A percentile compares a stretch with the other conserved stretches of the same genome.
phyloP scores from a whole-genome alignment of 371 early-diverging fungal genomes.

The Lichtheimia hyalospora region DNA sequence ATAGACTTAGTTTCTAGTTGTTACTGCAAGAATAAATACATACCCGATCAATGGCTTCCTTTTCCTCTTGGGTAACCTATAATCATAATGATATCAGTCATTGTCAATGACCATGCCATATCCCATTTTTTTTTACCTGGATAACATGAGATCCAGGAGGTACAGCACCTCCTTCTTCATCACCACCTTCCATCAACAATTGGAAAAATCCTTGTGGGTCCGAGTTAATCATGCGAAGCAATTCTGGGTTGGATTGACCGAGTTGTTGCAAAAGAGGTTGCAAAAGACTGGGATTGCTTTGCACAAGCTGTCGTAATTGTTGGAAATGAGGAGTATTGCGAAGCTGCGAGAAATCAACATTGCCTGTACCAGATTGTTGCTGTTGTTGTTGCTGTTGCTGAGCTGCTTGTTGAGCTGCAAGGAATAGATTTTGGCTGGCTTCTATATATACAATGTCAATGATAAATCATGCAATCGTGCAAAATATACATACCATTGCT shows the following conservation, averaged over 20 bases:
- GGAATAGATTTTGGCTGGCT: slow-evolving; percentile 55
- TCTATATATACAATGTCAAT: slow-evolving; percentile 11
- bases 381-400: slow-evolving; percentile 45
- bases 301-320: slow-evolving; percentile 86
- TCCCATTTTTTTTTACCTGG: slow-evolving; percentile 64
- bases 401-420: slow-evolving; percentile 55
- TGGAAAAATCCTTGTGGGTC: slow-evolving; percentile 85
- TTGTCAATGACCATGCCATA: background rate
- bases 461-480: background rate
- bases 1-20: background rate
- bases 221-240: slow-evolving; percentile 73
- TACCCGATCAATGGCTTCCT: slow-evolving; percentile 89
- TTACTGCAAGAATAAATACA: slow-evolving; percentile 13
- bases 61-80: slow-evolving; percentile 85
- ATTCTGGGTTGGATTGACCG: slow-evolving; percentile 82
- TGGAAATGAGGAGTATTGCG: slow-evolving; percentile 87
- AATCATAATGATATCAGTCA: slow-evolving; percentile 28
- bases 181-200: slow-evolving; percentile 67
- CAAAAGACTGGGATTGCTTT: slow-evolving; percentile 83
- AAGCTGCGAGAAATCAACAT: slow-evolving; percentile 61
- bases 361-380: slow-evolving; percentile 21
- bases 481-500: background rate
- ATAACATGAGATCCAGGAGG: slow-evolving; percentile 63
- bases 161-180: slow-evolving; percentile 51
- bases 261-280: slow-evolving; percentile 86